These are phyloP conservation scores for Asterochloris erici DNA, from an alignment of 139 green algal species.

Conservation along the genomic window DNA sequence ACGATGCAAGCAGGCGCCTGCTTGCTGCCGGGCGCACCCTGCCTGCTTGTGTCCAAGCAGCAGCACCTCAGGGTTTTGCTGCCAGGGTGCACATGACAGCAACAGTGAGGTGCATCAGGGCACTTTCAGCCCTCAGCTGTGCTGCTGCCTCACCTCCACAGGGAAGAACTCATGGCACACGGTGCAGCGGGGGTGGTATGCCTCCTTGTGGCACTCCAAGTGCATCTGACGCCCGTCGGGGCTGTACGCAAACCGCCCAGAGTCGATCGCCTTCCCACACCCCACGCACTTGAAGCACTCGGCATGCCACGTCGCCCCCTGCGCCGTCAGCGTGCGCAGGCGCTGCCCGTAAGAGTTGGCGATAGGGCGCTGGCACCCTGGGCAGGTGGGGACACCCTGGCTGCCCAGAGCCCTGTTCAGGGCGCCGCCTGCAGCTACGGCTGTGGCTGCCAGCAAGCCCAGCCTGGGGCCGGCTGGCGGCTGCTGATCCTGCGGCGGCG, in stretches of 20 bases:
- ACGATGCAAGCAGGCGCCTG: background rate
- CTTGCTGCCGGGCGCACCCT: background rate
- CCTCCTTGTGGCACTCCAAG: conserved; percentile 37
- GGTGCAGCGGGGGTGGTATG: conserved; percentile 50
- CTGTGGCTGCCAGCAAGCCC: conserved; percentile 1
- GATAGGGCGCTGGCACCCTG: background rate
- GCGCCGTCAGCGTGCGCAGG: conserved; percentile 1
- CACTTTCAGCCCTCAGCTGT: background rate
- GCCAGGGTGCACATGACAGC: background rate
- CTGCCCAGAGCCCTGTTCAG: background rate
- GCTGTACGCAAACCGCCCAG: conserved; percentile 7
- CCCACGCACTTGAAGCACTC: conserved; percentile 42
- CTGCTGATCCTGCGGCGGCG: conserved; percentile 3
- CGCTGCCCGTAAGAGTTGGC: background rate
- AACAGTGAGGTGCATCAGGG: background rate
- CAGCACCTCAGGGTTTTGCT: background rate
- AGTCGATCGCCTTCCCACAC: conserved; percentile 46
- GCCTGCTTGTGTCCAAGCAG: background rate
- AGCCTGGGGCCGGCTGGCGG: conserved; percentile 31
- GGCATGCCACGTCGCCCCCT: conserved; percentile 48
- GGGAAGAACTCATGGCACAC: conserved; percentile 61
- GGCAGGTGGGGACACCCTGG: background rate
- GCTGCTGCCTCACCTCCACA: background rate
- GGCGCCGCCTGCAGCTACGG: conserved; percentile 10
- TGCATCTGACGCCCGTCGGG: conserved; percentile 42